These are phyloP conservation scores for Linderniella brevidens DNA, from an alignment of 257 asterid species.

Conservation along the genomic window DNA sequence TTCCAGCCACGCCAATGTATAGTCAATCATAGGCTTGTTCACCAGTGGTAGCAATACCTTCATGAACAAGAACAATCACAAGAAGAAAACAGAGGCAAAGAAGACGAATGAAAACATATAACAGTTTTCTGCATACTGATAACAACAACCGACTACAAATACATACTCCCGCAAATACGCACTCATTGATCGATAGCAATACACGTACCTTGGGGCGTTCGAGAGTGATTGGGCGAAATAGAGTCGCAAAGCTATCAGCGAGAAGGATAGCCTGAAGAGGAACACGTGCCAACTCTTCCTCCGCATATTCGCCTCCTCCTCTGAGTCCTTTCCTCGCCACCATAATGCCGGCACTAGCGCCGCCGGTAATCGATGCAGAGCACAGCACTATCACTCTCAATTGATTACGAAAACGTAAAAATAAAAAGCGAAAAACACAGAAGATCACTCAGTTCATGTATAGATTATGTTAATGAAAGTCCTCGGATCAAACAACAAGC, in stretches of 20 bases:
- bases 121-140: background rate
- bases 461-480: too few species aligned
- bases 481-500: too few species aligned
- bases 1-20: constrained; percentile 91
- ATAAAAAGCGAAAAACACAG: too few species aligned
- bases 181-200: background rate
- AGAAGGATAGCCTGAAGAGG: constrained; percentile 79
- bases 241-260: constrained; percentile 93
- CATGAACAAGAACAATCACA: constrained; percentile 7
- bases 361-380: constrained; percentile 2
- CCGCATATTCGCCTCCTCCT: constrained; percentile 46
- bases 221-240: constrained; percentile 89
- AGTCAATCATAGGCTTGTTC: constrained; percentile 87
- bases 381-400: too few species aligned
- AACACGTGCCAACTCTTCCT: constrained; percentile 53
- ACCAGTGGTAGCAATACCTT: constrained; percentile 81
- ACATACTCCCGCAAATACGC: background rate
- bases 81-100: background rate
- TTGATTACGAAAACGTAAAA: too few species aligned
- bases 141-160: background rate
- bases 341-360: constrained; percentile 20
- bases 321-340: constrained; percentile 62
- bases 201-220: constrained; percentile 74
- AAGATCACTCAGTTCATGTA: too few species aligned
- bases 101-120: background rate